These are phyloP conservation scores for Gossypium lobatum DNA, from an alignment of 441 rosid species.

Conservation along the genomic window DNA sequence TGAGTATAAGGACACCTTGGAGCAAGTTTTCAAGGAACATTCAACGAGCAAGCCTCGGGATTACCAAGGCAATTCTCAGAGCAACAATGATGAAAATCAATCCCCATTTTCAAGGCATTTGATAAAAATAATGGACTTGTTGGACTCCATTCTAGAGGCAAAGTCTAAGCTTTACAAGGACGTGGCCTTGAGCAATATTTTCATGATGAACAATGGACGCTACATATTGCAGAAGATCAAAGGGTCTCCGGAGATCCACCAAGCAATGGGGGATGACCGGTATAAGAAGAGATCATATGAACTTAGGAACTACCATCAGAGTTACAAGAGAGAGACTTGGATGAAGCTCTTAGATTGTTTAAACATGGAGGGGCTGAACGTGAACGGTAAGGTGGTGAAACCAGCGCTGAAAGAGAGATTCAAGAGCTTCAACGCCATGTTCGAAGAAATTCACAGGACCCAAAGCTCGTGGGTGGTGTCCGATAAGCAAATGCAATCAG, in stretches of 20 bases:
- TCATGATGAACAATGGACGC: conserved; percentile 94
- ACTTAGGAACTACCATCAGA: conserved; percentile 66
- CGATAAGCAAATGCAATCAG: conserved; percentile 88
- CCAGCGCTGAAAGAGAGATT: conserved; percentile 77
- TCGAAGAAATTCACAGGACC: conserved; percentile 88
- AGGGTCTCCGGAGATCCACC: conserved; percentile 54
- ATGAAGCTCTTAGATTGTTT: conserved; percentile 60
- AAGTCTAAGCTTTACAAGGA: conserved; percentile 74
- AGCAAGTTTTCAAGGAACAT: conserved; percentile 68
- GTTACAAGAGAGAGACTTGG: conserved; percentile 84
- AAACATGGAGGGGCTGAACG: conserved; percentile 57
- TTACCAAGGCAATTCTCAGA: conserved; percentile 12
- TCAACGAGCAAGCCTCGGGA: conserved; percentile 28
- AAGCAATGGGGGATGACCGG: conserved; percentile 59
- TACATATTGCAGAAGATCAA: conserved; percentile 83
- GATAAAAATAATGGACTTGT: conserved; percentile 56
- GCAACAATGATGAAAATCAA: not conserved
- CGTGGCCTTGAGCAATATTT: conserved; percentile 51
- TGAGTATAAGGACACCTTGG: conserved; percentile 70
- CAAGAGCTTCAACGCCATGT: conserved; percentile 69
- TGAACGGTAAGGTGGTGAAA: conserved; percentile 69
- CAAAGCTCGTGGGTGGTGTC: conserved; percentile 83
- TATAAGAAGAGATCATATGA: conserved; percentile 63
- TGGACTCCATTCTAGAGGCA: conserved; percentile 51
- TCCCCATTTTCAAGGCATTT: conserved; percentile 58